phyloP scores from a whole-genome alignment of 345 rosid genomes.

The Camelina sativa region DNA sequence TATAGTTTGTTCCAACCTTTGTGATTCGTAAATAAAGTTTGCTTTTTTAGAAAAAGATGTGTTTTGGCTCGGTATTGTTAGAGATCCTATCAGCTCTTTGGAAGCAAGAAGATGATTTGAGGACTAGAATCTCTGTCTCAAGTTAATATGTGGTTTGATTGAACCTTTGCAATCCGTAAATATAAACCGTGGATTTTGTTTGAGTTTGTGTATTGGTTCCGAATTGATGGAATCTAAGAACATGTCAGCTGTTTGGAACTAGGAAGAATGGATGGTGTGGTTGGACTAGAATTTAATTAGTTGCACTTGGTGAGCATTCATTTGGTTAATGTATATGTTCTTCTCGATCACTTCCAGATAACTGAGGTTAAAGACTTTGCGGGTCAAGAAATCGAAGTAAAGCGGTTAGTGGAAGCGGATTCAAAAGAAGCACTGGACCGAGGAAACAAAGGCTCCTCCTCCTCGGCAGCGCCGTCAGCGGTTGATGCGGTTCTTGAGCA shows the following conservation, averaged over 20 bases:
- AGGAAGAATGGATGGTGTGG: background rate
- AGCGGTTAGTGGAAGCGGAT: slow-evolving; percentile 71
- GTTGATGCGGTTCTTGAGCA: slow-evolving; percentile 92
- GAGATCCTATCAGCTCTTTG: background rate
- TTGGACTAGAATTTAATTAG: background rate
- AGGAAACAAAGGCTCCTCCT: slow-evolving; percentile 41
- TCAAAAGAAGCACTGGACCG: slow-evolving; percentile 83
- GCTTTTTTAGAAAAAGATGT: background rate
- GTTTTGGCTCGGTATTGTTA: background rate
- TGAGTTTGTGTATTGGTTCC: background rate
- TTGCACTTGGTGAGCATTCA: background rate
- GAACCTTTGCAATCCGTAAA: background rate
- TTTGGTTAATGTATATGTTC: background rate
- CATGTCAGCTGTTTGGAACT: background rate
- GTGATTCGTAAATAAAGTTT: no score
- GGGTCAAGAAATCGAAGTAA: slow-evolving; percentile 77
- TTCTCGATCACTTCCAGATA: slow-evolving; percentile 51
- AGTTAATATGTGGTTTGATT: background rate
- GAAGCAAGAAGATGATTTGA: background rate
- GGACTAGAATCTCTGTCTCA: background rate
- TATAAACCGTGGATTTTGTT: background rate
- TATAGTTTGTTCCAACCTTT: background rate
- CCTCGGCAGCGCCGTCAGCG: slow-evolving; percentile 62
- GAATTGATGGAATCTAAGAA: background rate
- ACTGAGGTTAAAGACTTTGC: slow-evolving; percentile 85